Evolutionary conservation across 2,329 filamentous ascomycete genomes (phyloP), one percentile per base, ranked within the genome.

Genomic region (Botryotinia globosa): DNA sequence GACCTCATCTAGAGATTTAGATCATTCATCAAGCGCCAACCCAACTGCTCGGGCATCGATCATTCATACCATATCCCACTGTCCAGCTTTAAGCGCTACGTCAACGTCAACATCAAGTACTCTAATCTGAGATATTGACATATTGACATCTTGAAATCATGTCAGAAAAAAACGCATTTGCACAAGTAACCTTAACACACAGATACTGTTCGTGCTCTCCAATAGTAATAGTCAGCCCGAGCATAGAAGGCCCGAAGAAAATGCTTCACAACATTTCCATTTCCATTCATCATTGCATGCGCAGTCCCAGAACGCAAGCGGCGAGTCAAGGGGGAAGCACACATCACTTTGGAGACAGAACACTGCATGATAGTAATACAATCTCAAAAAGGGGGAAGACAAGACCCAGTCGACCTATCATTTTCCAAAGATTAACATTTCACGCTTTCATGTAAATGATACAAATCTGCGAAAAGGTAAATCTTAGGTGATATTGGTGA

Each of bases 401-500:
- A 18, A 42, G 12, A 20, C 25, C 34, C 37, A 39, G 34, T 39
- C 32, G 34, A 37, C 6, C 22, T 66, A 16, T 29, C 48, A 39
- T 39, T 14, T 34, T 9, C 34, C 32, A 29, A 14, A 54, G 9
- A 29, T n/a, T 18, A 18, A 37, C 39, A 37, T 37, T 22, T 25
- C 22, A 25, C 18, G 10, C 3, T 1, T 51, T n/a, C 18, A n/a
- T 6, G 12, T 16, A n/a, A 51, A 16, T 51, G 25, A 51, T n/a
- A 25, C 4, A 51, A 12, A 37, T 54, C 64, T 29, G 25, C 16
- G 3, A 62, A 54, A n/a, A 48, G 12, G 14, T 37, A 39, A 39
- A 67, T 54, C 64, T 67, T 29, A 67, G 37, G 64, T 67, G 64
- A 54, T 67, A 51, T 67, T 22, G 9, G 45, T 54, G 45, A 67